Percentiles rank a stretch among this genome's conserved stretches.
phyloP scores from a whole-genome alignment of 495 filamentous ascomycete genomes.

The Mytilinidion resinicola region DNA sequence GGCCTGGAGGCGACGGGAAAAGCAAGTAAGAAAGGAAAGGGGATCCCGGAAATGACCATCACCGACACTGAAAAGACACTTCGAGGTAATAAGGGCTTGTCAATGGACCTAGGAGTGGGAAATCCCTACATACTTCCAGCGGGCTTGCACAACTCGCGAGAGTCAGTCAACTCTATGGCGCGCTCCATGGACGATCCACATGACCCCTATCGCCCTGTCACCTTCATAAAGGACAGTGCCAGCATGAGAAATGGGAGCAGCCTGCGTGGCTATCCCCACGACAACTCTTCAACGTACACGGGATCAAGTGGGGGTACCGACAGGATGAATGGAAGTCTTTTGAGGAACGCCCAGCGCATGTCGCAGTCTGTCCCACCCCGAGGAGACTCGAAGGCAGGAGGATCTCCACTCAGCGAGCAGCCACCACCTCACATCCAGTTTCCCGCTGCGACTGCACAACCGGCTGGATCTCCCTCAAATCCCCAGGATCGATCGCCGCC shows the following conservation, averaged over 20 bases:
- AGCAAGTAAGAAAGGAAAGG: constrained; percentile 47
- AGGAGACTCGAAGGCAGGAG: constrained; percentile 15
- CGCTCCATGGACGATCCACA: constrained; percentile 60
- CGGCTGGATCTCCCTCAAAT: constrained; percentile 1
- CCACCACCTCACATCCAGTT: constrained; percentile 11
- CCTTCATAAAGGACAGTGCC: constrained; percentile 50
- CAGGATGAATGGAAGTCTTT: constrained; percentile 54
- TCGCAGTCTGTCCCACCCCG: constrained; percentile 55
- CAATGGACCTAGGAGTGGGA: constrained; percentile 72
- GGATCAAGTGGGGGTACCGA: constrained; percentile 46
- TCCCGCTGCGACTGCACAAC: constrained; percentile 12
- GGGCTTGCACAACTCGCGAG: constrained; percentile 65
- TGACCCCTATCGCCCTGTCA: constrained; percentile 77
- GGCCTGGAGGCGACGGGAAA: constrained; percentile 51
- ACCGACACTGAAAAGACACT: constrained; percentile 43
- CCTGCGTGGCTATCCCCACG: constrained; percentile 37
- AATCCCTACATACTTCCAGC: constrained; percentile 90
- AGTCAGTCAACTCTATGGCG: constrained; percentile 81
- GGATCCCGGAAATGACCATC: constrained; percentile 38
- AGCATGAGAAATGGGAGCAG: constrained; percentile 15
- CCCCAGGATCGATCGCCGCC: constrained; percentile 13
- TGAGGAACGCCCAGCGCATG: constrained; percentile 59
- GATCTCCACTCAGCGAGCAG: constrained; percentile 1
- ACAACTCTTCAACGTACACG: constrained; percentile 60
- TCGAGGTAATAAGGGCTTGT: constrained; percentile 66